These are phyloP conservation scores for Strobilomyces echinocephalus DNA, from an alignment of 768 basidiomycete genomes.

Conservation along the genomic window DNA sequence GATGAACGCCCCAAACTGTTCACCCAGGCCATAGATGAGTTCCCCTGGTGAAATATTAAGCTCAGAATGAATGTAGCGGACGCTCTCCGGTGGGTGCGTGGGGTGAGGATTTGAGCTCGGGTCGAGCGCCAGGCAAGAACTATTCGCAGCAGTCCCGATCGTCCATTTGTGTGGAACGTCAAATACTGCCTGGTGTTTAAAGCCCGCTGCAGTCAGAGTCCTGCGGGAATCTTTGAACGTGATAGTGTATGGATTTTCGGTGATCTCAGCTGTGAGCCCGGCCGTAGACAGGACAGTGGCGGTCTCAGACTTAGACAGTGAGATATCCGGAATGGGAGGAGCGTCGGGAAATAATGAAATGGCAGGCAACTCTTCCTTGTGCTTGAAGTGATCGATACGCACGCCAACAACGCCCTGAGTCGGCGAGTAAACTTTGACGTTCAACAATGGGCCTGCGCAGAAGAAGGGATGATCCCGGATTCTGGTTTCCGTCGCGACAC, in stretches of 20 bases:
- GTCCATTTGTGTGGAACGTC: slow-evolving; percentile 58
- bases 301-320: slow-evolving; percentile 25
- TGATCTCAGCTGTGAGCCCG: slow-evolving; percentile 48
- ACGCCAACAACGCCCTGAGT: slow-evolving; percentile 54
- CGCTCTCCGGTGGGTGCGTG: slow-evolving; percentile 35
- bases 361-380: slow-evolving; percentile 38
- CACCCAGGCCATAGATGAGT: slow-evolving; percentile 69
- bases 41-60: slow-evolving; percentile 66
- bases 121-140: slow-evolving; percentile 53
- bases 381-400: slow-evolving; percentile 51
- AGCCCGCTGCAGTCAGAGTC: slow-evolving; percentile 36
- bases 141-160: slow-evolving; percentile 44
- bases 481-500: not conserved
- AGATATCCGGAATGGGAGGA: slow-evolving; percentile 42
- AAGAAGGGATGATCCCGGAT: not conserved
- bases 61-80: slow-evolving; percentile 52
- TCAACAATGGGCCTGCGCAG: slow-evolving; percentile 10
- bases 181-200: slow-evolving; percentile 50
- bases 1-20: slow-evolving; percentile 69
- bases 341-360: slow-evolving; percentile 64
- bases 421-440: slow-evolving; percentile 49
- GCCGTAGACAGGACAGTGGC: slow-evolving; percentile 39
- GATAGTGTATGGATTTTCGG: slow-evolving; percentile 56
- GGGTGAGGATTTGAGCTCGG: slow-evolving; percentile 55
- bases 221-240: slow-evolving; percentile 47